Evolutionary conservation across 2,329 filamentous ascomycete genomes (phyloP), one percentile per base, ranked within the genome.

Genomic region (Ophiostoma sp.): DNA sequence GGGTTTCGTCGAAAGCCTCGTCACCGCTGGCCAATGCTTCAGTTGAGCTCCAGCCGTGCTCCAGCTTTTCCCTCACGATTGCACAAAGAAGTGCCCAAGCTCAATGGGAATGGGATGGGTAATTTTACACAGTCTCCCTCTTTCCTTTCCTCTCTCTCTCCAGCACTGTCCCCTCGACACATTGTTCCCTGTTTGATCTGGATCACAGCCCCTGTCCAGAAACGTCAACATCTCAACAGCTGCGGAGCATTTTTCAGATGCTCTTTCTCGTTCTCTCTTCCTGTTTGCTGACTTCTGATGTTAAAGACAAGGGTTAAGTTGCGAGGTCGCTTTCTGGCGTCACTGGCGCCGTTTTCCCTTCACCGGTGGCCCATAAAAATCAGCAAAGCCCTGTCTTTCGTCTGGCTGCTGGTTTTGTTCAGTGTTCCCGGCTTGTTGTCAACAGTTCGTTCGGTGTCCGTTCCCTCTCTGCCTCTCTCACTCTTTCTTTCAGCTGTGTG

Each of bases 281-380:
- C 61, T 66, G 12, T 61, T 64, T n/a, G 59, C 33, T 25, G 59
- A n/a, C 12, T 39, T 63, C 36, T 39, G 36, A 4, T 39, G 36
- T 9, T 39, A 9, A 9, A n/a, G 33, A 39, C 59, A 63, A 63
- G 33, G 59, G 57, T 28, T 4, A 4, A 25, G 33, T 64, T 42
- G 19, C n/a, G 33, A 42, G 59, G 33, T 42, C 6, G 36, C n/a
- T 64, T 63, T 63, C 33, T 63, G 33, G 59, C 33, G 33, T 63
- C 9, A 39, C 33, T 42, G n/a, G 31, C 59, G 33, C 33, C 31
- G 19, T 39, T 42, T 42, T 42, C 9, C 33, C 59, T 63, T 64
- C 59, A 64, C 59, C 59, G 59, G 59, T 64, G 59, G n/a, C 22
- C 42, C 63, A 31, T 42, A 68, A 68, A 48, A 68, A 50, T 17